Percentiles rank a stretch among this genome's conserved stretches.
phyloP scores from a whole-genome alignment of 2,329 filamentous ascomycete genomes.

The Talaromyces islandicus region DNA sequence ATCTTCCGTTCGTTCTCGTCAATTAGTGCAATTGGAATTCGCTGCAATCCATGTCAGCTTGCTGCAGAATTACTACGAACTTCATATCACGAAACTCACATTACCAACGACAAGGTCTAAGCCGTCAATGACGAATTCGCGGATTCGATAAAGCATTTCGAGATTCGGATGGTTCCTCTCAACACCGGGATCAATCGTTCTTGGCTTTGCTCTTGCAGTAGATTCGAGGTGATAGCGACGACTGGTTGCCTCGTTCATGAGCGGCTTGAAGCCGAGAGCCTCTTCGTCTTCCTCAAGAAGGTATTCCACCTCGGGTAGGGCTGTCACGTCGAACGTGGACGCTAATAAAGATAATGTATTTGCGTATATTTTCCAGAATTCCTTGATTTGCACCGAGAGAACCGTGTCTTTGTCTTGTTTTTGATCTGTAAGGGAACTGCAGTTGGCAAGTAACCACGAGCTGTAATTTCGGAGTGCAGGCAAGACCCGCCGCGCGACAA shows the following conservation, averaged over 20 bases:
- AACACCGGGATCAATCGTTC: slow-evolving; percentile 45
- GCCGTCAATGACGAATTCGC: slow-evolving; percentile 58
- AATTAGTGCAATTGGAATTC: slow-evolving; percentile 45
- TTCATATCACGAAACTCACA: slow-evolving; percentile 18
- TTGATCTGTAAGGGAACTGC: slow-evolving; percentile 49
- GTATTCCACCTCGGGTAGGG: slow-evolving; percentile 54
- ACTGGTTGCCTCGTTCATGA: slow-evolving; percentile 45
- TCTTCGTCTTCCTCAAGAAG: slow-evolving; percentile 64
- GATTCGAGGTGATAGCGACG: slow-evolving; percentile 47
- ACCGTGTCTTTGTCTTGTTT: slow-evolving; percentile 44
- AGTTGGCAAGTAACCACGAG: slow-evolving; percentile 58
- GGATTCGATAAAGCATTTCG: slow-evolving; percentile 62
- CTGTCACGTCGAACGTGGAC: slow-evolving; percentile 52
- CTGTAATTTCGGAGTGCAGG: slow-evolving; percentile 63
- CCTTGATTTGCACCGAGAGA: slow-evolving; percentile 52
- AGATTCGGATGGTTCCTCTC: slow-evolving; percentile 52
- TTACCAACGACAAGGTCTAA: slow-evolving; percentile 51
- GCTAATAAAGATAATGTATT: slow-evolving; percentile 54
- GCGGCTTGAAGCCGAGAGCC: slow-evolving; percentile 59
- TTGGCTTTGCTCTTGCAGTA: slow-evolving; percentile 43
- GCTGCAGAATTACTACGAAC: not conserved
- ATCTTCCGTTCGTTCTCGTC: slow-evolving; percentile 37
- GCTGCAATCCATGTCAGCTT: slow-evolving; percentile 25
- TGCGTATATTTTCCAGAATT: slow-evolving; percentile 63
- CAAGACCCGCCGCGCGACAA: slow-evolving; percentile 55